Evolutionary conservation across 2,329 filamentous ascomycete genomes (phyloP), one percentile per base, ranked within the genome.

Genomic region (Alternaria sp.): DNA sequence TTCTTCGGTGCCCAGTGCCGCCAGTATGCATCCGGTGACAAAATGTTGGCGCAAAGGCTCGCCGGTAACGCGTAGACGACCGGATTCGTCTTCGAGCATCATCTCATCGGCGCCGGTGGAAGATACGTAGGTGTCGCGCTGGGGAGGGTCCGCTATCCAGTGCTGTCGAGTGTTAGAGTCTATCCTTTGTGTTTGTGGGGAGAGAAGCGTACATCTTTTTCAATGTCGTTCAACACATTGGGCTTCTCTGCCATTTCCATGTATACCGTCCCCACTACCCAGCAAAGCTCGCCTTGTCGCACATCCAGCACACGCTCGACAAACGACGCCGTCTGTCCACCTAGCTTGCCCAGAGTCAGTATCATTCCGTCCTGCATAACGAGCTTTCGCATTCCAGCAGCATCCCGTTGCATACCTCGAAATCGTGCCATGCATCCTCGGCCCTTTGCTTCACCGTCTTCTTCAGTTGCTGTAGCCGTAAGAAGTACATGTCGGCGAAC

Each of bases 161-260:
- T 94, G 91, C 91, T 96, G 38, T 20, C 16, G 16, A 14, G 7
- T 39, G 54, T 72, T 20, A 72, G 66, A 26, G 24, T 20, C 9
- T 5, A 12, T 39, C 3, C 6, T 18, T 18, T 7, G 14, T 9
- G n/a, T 18, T 2, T 20, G 16, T 14, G 11, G 28, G 22, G 24
- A 39, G n/a, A 8, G 18, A 20, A 22, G 4, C 26, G 16, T 81
- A 94, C 92, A 79, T 97, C 94, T 80, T 96, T 96, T 41, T 92
- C 91, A 42, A 99, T 91, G 71, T 99, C 95, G 61, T 97, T 94
- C 34, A 99, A 82, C 76, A 99, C 94, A 74, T 96, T 96, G 1
- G 96, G 95, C 81, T 99, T 99, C 72, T 97, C 80, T 3, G 91
- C 88, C 92, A 99, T 94, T 65, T 98, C 93, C 91, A 98, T 96